Conservation (phyloP, 768 basidiomycete species). For the Cyathus striatus region DNA sequence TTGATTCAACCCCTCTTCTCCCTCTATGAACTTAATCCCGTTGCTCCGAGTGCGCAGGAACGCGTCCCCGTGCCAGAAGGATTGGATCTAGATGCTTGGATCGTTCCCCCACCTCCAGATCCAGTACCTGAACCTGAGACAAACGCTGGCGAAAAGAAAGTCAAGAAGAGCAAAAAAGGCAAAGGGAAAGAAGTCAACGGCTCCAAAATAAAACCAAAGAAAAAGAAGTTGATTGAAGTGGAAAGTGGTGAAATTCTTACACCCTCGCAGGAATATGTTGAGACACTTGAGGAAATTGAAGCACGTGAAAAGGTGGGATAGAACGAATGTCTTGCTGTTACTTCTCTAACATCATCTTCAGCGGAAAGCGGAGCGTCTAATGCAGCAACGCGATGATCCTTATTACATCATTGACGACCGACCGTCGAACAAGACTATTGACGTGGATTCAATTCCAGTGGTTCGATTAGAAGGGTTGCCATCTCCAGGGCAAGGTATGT, state of each 20-base stretch:
- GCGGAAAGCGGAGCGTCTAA: constrained; percentile 73
- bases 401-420: constrained; percentile 80
- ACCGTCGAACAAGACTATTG: constrained; percentile 39
- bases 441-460: constrained; percentile 91
- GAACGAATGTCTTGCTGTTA: no score
- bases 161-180: constrained; percentile 49
- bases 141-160: constrained; percentile 38
- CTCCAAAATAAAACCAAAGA: constrained; percentile 23
- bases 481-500: constrained; percentile 29
- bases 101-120: constrained; percentile 60
- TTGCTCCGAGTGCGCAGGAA: constrained; percentile 74
- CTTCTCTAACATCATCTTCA: constrained; percentile 33
- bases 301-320: constrained; percentile 64
- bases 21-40: constrained; percentile 79
- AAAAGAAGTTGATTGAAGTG: constrained; percentile 25
- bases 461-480: constrained; percentile 77
- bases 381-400: constrained; percentile 79
- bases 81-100: constrained; percentile 81
- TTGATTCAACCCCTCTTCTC: constrained; percentile 79
- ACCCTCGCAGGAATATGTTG: constrained; percentile 31
- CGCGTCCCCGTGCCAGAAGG: constrained; percentile 80
- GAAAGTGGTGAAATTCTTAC: constrained; percentile 23
- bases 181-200: constrained; percentile 25
- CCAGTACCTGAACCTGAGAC: constrained; percentile 24
- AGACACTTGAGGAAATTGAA: constrained; percentile 54